These are phyloP conservation scores for Argentina anserina DNA, from an alignment of 306 rosid species.

Conservation along the genomic window DNA sequence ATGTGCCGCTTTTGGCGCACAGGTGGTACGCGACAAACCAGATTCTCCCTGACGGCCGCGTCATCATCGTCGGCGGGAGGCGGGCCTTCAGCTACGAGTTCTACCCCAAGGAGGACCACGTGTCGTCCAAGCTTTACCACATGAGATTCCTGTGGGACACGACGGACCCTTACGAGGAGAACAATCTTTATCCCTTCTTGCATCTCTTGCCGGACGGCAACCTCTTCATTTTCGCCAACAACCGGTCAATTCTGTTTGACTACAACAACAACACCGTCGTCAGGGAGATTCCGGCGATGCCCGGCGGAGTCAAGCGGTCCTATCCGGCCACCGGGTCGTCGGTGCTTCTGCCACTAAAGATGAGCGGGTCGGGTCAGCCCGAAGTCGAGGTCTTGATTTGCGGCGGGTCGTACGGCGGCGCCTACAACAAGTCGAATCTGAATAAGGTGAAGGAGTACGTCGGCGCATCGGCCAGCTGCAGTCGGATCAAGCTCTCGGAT, in stretches of 20 bases:
- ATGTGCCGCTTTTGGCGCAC: constrained; percentile 5
- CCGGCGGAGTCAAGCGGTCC: constrained; percentile 50
- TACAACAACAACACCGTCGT: constrained; percentile 28
- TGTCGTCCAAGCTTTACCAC: constrained; percentile 6
- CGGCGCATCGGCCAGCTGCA: constrained; percentile 53
- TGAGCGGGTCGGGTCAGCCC: constrained; percentile 23
- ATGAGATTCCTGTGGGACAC: constrained; percentile 53
- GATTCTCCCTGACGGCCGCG: constrained; percentile 49
- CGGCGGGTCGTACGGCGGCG: constrained; percentile 62
- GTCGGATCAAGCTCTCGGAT: constrained; percentile 49
- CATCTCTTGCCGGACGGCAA: constrained; percentile 67
- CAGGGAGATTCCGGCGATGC: constrained; percentile 41
- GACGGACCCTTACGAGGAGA: constrained; percentile 51
- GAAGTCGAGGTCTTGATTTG: constrained; percentile 63
- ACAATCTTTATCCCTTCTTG: constrained; percentile 84
- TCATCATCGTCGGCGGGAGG: constrained; percentile 61
- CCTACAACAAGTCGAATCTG: constrained; percentile 30
- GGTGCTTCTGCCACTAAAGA: constrained; percentile 48
- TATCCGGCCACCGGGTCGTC: constrained; percentile 87
- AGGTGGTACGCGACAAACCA: constrained; percentile 81
- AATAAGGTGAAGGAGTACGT: constrained; percentile 13
- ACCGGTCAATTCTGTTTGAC: constrained; percentile 48
- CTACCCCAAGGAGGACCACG: constrained; percentile 37
- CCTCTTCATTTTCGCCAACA: constrained; percentile 73
- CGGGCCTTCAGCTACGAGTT: constrained; percentile 52